phyloP scores from a whole-genome alignment of 441 rosid species.

The Manihot esculenta region DNA sequence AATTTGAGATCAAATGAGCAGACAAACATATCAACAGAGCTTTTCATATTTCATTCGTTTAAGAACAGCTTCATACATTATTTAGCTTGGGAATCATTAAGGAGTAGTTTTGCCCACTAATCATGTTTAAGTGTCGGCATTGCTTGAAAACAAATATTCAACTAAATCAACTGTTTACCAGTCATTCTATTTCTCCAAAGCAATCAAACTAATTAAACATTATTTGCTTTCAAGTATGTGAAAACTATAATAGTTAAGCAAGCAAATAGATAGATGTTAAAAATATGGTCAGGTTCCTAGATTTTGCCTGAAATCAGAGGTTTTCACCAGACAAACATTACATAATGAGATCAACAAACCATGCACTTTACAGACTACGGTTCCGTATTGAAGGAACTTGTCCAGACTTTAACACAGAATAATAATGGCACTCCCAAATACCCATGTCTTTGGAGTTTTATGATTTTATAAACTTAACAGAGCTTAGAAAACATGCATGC shows the following conservation, averaged over 20 bases:
- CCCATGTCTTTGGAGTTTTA: slow-evolving; percentile 25
- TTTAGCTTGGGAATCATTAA: neutral
- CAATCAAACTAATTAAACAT: too few species aligned
- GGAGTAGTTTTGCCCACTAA: neutral
- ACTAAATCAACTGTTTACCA: too few species aligned
- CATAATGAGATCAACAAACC: slow-evolving; percentile 26
- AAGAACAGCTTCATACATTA: neutral
- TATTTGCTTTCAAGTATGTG: too few species aligned
- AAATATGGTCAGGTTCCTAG: neutral
- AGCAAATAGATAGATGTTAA: too few species aligned
- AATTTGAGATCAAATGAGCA: too few species aligned
- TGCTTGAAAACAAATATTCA: too few species aligned
- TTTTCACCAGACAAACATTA: slow-evolving; percentile 30
- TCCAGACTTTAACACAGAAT: slow-evolving; percentile 22
- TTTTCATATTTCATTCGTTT: slow-evolving; percentile 30
- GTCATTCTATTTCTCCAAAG: too few species aligned
- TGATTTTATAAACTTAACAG: slow-evolving; percentile 20
- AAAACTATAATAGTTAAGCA: too few species aligned
- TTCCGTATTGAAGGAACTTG: slow-evolving; percentile 26
- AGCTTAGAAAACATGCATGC: slow-evolving; percentile 24
- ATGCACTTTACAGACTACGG: slow-evolving; percentile 44
- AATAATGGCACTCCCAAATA: slow-evolving; percentile 26
- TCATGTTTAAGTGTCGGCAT: neutral
- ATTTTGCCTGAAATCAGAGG: neutral
- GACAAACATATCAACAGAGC: slow-evolving; percentile 31